Conservation (phyloP, 148 eudicot genomes). For the Dianthus caryophyllus region DNA sequence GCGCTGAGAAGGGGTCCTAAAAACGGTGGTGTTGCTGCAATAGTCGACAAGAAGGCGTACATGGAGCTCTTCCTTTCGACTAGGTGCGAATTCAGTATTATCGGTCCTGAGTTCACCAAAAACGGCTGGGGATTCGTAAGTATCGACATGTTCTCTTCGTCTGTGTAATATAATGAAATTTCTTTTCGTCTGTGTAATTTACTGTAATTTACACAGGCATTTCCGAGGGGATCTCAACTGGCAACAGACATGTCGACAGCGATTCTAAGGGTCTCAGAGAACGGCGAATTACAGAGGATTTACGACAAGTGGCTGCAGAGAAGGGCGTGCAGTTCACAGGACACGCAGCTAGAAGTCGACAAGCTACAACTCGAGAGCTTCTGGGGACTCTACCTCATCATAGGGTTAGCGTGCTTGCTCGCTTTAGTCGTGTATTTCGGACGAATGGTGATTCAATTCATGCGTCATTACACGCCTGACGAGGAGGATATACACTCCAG, state of each 20-base stretch:
- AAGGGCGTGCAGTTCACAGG: conserved; percentile 70
- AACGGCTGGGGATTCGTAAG: conserved; percentile 89
- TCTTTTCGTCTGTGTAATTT: too few species aligned
- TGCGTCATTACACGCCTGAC: conserved; percentile 33
- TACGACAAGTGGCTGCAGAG: conserved; percentile 74
- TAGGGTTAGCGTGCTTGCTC: conserved; percentile 49
- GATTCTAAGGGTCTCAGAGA: conserved; percentile 57
- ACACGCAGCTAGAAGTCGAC: conserved; percentile 44
- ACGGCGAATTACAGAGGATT: conserved; percentile 71
- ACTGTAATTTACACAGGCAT: conserved; percentile 50
- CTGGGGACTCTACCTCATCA: conserved; percentile 72
- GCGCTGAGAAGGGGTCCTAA: conserved; percentile 58
- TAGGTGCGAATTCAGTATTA: conserved; percentile 65
- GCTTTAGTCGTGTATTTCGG: conserved; percentile 48
- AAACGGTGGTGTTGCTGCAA: conserved; percentile 70
- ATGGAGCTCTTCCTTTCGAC: conserved; percentile 57
- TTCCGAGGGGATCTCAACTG: conserved; percentile 65
- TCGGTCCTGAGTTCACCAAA: conserved; percentile 61
- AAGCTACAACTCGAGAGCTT: conserved; percentile 59
- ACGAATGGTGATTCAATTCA: conserved; percentile 36
- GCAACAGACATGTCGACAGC: conserved; percentile 74
- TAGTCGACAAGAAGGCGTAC: conserved; percentile 60
- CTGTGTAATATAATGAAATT: neutral
- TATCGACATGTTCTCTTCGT: conserved; percentile 17
- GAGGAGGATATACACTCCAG: neutral